Percentiles rank a stretch among this genome's conserved stretches.
Conservation (phyloP, 2,329 filamentous ascomycete species). For the Harringtonia aguacate region DNA sequence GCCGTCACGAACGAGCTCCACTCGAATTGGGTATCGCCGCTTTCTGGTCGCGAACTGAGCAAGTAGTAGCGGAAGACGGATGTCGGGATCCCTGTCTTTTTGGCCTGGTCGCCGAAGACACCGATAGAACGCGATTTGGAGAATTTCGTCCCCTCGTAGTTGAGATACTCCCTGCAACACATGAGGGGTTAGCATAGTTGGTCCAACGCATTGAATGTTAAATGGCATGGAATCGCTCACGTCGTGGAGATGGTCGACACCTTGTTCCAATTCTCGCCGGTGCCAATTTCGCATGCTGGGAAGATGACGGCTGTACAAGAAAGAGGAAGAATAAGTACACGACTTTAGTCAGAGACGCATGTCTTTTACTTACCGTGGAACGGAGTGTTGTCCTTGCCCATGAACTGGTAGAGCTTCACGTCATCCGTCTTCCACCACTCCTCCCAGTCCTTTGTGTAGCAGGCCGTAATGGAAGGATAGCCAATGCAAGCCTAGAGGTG, state of each 20-base stretch:
- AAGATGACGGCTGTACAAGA: constrained; percentile 59
- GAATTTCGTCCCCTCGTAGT: constrained; percentile 86
- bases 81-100: constrained; percentile 71
- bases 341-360: too few relatives aligned
- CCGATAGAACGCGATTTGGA: constrained; percentile 83
- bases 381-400: constrained; percentile 77
- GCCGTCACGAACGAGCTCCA: constrained; percentile 57
- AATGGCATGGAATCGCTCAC: not conserved
- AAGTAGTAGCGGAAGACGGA: constrained; percentile 95
- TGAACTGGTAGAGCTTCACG: constrained; percentile 86
- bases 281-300: constrained; percentile 77
- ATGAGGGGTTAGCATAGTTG: too few relatives aligned
- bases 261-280: constrained; percentile 78
- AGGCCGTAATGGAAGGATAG: constrained; percentile 90
- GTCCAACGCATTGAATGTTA: too few relatives aligned
- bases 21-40: constrained; percentile 57
- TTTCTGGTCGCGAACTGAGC: constrained; percentile 74
- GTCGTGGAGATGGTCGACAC: constrained; percentile 81
- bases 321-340: not conserved
- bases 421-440: constrained; percentile 89
- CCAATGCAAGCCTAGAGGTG: constrained; percentile 81
- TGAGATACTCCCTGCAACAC: constrained; percentile 55
- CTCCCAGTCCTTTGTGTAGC: constrained; percentile 75
- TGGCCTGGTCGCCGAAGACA: constrained; percentile 84
- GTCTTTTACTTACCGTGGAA: constrained; percentile 51